A percentile compares a stretch with the other conserved stretches of the same genome.
Evolutionary conservation across 169 alveolate species (phyloP).

Genomic region (Cryptosporidium viatorum): DNA sequence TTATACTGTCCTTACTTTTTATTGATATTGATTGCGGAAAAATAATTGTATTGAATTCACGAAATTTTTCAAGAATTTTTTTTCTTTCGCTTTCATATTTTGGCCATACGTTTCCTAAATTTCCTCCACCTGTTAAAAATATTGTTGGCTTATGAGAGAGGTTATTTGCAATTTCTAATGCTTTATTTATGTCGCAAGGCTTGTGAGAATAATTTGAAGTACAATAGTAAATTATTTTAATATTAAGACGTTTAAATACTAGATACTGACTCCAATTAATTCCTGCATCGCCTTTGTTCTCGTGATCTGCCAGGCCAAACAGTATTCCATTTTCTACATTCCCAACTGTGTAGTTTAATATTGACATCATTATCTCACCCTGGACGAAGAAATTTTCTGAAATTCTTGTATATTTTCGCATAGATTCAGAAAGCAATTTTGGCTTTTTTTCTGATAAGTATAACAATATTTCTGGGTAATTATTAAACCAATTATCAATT

Average conservation of each 20-base stretch:
- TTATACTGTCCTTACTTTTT: background rate
- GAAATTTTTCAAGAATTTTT: conserved; percentile 32
- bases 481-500: conserved; percentile 38
- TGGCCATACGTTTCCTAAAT: conserved; percentile 73
- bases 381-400: conserved; percentile 25
- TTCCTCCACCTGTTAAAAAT: conserved; percentile 75
- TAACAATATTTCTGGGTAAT: conserved; percentile 27
- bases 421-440: conserved; percentile 46
- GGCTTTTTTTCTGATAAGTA: conserved; percentile 37
- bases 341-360: conserved; percentile 7
- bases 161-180: conserved; percentile 30
- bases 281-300: conserved; percentile 77
- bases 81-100: conserved; percentile 54
- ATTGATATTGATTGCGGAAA: conserved; percentile 73
- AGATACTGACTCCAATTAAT: conserved; percentile 70
- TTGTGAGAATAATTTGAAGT: conserved; percentile 52
- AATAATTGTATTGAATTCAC: conserved; percentile 28
- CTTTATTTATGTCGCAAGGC: conserved; percentile 31
- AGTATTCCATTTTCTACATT: conserved; percentile 44
- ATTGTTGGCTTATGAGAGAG: conserved; percentile 28
- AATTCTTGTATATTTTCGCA: conserved; percentile 24
- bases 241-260: conserved; percentile 5
- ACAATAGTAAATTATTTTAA: conserved; percentile 60
- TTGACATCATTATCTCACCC: conserved; percentile 31
- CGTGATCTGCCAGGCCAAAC: conserved; percentile 77